Evolutionary conservation across 106 monocot species (phyloP).

Genomic region (Alisma plantagoaquatica): DNA sequence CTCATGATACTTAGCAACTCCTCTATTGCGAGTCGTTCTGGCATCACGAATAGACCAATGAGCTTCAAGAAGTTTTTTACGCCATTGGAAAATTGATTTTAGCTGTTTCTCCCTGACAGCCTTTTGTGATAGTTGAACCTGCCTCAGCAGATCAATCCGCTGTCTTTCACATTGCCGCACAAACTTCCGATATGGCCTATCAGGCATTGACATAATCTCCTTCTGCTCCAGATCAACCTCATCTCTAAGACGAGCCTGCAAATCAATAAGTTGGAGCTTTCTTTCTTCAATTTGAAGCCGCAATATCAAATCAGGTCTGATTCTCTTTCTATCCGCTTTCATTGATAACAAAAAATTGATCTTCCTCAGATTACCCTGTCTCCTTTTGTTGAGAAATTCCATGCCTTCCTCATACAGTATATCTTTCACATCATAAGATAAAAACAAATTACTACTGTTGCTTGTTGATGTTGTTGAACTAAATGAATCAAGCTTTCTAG

Average conservation of each 20-base stretch:
- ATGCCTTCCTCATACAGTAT: constrained; percentile 69
- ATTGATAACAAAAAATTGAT: constrained; percentile 62
- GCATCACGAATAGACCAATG: constrained; percentile 97
- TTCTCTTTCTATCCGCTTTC: constrained; percentile 72
- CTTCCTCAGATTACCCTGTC: constrained; percentile 61
- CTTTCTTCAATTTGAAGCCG: constrained; percentile 91
- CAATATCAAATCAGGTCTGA: constrained; percentile 77
- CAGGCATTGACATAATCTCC: constrained; percentile 94
- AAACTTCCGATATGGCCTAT: constrained; percentile 80
- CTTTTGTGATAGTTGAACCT: constrained; percentile 79
- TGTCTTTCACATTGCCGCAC: constrained; percentile 86
- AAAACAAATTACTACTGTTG: constrained; percentile 41
- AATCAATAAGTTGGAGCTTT: constrained; percentile 71
- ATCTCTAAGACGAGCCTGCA: constrained; percentile 77
- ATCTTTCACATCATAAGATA: constrained; percentile 77
- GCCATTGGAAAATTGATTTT: constrained; percentile 87
- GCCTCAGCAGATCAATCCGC: constrained; percentile 60
- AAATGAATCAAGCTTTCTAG: constrained; percentile 54
- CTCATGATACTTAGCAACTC: constrained; percentile 93
- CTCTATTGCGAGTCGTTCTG: constrained; percentile 71
- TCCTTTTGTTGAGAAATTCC: constrained; percentile 63
- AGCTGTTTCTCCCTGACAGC: constrained; percentile 63
- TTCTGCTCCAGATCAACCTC: constrained; percentile 86
- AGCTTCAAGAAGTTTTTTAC: constrained; percentile 90
- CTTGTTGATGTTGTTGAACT: constrained; percentile 22